Conservation (phyloP, 2,329 filamentous ascomycete genomes). For the Pseudogymnoascus sp. region DNA sequence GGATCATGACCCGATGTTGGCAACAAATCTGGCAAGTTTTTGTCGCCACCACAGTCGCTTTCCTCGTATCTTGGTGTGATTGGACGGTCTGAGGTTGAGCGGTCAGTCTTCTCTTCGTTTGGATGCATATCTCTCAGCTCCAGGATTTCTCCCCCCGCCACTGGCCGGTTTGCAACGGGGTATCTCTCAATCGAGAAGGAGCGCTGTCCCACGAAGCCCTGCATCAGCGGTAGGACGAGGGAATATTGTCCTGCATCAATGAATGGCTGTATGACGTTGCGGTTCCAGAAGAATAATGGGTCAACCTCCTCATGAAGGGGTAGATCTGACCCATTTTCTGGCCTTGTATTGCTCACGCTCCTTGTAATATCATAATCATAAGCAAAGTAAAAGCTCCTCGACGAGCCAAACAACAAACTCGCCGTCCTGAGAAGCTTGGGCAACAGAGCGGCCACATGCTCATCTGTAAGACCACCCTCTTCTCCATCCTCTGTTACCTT, state of each 20-base stretch:
- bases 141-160: constrained; percentile 35
- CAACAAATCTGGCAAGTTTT: neutral
- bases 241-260: constrained; percentile 62
- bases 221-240: constrained; percentile 74
- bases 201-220: constrained; percentile 87
- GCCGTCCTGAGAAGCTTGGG: constrained; percentile 80
- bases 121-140: constrained; percentile 32
- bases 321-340: constrained; percentile 34
- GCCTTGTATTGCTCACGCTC: constrained; percentile 39
- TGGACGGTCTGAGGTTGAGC: neutral
- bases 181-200: constrained; percentile 64
- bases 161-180: constrained; percentile 36
- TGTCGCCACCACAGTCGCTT: neutral
- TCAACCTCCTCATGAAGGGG: constrained; percentile 69
- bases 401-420: constrained; percentile 73
- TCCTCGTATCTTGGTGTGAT: neutral
- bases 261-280: constrained; percentile 63
- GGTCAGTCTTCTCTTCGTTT: neutral
- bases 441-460: constrained; percentile 39
- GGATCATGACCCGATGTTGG: neutral
- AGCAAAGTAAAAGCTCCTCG: constrained; percentile 85
- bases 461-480: neutral
- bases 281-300: constrained; percentile 85
- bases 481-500: neutral
- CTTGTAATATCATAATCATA: constrained; percentile 90